Percentiles rank a stretch among this genome's conserved stretches.
phyloP scores from a whole-genome alignment of 768 basidiomycete species.

The Mycena capillaripes region DNA sequence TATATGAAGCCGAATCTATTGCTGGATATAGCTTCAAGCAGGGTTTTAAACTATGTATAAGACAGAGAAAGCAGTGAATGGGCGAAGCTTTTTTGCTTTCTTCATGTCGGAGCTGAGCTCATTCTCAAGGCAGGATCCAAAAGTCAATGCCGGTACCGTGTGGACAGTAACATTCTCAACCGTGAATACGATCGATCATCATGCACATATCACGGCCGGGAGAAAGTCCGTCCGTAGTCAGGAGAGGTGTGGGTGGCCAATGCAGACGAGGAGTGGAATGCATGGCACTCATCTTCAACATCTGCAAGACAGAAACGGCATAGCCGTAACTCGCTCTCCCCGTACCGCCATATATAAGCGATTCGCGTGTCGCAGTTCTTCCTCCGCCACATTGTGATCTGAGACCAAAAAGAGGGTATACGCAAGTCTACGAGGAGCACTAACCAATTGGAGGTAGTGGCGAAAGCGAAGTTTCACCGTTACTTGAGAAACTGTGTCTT shows the following conservation, averaged over 20 bases:
- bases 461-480: not conserved
- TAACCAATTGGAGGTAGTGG: slow-evolving; percentile 2
- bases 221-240: not conserved
- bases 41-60: no score
- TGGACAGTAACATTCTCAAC: no score
- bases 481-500: not conserved
- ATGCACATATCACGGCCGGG: no score
- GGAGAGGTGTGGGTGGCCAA: not conserved
- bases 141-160: no score
- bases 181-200: no score
- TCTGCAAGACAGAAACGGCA: slow-evolving; percentile 3
- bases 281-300: slow-evolving; percentile 19
- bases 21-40: no score
- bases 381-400: slow-evolving; percentile 8
- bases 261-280: slow-evolving; percentile 4
- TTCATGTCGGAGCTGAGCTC: no score
- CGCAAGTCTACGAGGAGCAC: not conserved
- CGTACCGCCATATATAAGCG: not conserved
- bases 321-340: not conserved
- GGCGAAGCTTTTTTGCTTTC: no score
- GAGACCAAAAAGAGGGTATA: slow-evolving; percentile 7
- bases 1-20: no score
- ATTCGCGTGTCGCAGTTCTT: not conserved
- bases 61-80: no score
- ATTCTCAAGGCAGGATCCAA: no score